Evolutionary conservation across 495 filamentous ascomycete species (phyloP).

Genomic region (Jackrogersella multiformis): DNA sequence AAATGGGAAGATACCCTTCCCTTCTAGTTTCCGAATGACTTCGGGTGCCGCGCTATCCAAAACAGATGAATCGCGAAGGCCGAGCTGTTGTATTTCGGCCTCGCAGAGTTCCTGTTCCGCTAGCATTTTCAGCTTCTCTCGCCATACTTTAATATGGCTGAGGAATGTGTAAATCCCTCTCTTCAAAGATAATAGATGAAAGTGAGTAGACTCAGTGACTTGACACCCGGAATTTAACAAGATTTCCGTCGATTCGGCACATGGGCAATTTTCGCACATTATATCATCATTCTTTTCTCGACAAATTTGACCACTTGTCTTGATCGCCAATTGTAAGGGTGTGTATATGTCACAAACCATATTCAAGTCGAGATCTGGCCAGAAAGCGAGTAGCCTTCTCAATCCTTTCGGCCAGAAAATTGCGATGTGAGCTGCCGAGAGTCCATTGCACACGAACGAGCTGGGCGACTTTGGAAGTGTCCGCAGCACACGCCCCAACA

Average conservation of each 20-base stretch:
- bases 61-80: background rate
- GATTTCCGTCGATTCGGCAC: background rate
- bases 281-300: background rate
- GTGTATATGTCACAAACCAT: background rate
- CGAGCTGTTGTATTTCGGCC: background rate
- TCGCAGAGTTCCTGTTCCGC: background rate
- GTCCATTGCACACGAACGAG: background rate
- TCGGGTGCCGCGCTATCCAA: conserved; percentile 1
- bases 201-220: background rate
- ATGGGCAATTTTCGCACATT: background rate
- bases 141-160: conserved; percentile 1
- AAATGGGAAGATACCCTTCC: background rate
- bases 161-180: background rate
- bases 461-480: background rate
- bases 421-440: background rate
- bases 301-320: background rate
- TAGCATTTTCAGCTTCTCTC: background rate
- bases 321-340: background rate
- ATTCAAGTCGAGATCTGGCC: background rate
- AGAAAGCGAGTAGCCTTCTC: background rate
- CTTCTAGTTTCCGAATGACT: conserved; percentile 4
- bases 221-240: background rate
- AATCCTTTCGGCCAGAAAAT: background rate
- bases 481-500: background rate
- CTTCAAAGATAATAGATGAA: background rate